Base-by-base conservation (phyloP, 805 yeast genomes). In the Clavispora santaluciae region DNA sequence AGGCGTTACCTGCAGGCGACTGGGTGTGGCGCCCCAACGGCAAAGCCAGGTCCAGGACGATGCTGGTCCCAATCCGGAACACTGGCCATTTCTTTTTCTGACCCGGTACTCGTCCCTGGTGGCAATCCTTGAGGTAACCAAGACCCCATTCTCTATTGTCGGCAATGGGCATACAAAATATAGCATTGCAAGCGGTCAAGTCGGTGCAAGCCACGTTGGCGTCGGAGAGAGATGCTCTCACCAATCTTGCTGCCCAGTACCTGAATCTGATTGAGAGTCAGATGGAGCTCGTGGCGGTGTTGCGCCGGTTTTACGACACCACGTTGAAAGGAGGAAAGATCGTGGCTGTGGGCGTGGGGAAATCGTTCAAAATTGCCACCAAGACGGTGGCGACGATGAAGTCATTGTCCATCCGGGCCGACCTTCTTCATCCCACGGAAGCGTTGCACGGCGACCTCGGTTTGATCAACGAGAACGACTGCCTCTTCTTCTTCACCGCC, bases 391-490 rank as follows among this genome's bases (percentile, higher is more conserved):
- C 96, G 8, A 88, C 95, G 4, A 66, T 88, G 60, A 86, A 83
- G 55, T 86, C 95, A 0, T 68, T 89, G 43, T 81, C 89, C 22
- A 73, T 88, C 38, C 80, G 78, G 38, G 71, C 95, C 0, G 75
- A 79, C 0, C 51, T 75, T 1, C 63, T 88, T 40, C 96, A 88
- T 56, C 95, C 96, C 0, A 66, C 86, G 4, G 96, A 88, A 45
- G 96, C 96, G 0, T 65, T 89, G 15, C 96, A 88, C 58, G 96
- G 96, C 5, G 96, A 88, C 59, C 70, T 88, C 51, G 96, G 96
- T 2, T 62, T 81, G 28, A 63, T 89, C 7, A 62, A 76, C 38
- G 76, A 73, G 20, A 72, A 72, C 13, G 86, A 83, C 48, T 65
- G 76, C 23, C 45, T 88, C 39, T 59, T 89, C 2, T 65, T 86